These are phyloP conservation scores for Candida nonsorbophila DNA, from an alignment of 805 yeast species.

Conservation along the genomic window DNA sequence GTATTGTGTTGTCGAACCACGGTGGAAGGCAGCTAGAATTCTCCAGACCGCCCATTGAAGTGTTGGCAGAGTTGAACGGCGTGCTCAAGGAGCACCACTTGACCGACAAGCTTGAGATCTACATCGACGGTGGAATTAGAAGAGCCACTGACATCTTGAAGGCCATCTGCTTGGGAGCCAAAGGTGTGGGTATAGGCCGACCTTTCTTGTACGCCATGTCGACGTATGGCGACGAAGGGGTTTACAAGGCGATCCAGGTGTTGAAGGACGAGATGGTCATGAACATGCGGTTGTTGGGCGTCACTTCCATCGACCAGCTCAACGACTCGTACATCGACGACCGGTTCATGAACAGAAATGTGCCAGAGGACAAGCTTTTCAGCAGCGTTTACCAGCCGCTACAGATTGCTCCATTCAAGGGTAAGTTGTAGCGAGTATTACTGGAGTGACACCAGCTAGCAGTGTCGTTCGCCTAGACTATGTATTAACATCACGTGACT, in stretches of 20 bases:
- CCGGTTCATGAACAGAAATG: conserved; percentile 36
- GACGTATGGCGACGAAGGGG: conserved; percentile 77
- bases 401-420: conserved; percentile 46
- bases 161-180: conserved; percentile 74
- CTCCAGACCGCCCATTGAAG: conserved; percentile 56
- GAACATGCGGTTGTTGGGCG: conserved; percentile 66
- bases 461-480: too few species aligned
- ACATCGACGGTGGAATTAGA: conserved; percentile 72
- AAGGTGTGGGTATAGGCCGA: conserved; percentile 70
- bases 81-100: conserved; percentile 35
- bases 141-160: conserved; percentile 75
- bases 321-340: conserved; percentile 59
- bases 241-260: conserved; percentile 55
- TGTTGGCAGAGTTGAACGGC: conserved; percentile 50
- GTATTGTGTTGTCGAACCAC: conserved; percentile 65
- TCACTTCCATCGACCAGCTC: conserved; percentile 44
- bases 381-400: conserved; percentile 52
- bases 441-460: too few species aligned
- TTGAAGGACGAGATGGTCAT: conserved; percentile 57
- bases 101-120: conserved; percentile 53
- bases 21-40: conserved; percentile 72
- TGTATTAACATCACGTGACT: too few species aligned
- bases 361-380: conserved; percentile 54
- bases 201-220: conserved; percentile 75
- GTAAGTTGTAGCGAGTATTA: conserved; percentile 17